These are phyloP conservation scores for Jackrogersella minutella DNA, from an alignment of 495 filamentous ascomycete genomes.

Conservation along the genomic window DNA sequence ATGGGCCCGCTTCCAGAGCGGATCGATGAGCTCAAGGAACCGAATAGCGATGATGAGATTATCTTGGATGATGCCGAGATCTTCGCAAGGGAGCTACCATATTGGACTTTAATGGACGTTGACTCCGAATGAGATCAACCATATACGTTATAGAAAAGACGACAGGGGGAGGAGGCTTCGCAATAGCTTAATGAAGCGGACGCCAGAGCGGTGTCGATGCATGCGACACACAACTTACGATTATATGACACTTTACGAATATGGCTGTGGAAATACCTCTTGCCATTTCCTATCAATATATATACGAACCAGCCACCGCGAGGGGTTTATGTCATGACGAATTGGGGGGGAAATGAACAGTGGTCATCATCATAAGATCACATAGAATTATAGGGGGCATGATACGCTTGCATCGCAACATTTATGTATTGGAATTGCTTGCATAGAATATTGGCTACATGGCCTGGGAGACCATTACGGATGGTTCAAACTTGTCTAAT, in stretches of 20 bases:
- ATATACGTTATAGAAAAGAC: constrained; percentile 31
- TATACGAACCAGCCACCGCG: constrained; percentile 7
- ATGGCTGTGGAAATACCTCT: neutral
- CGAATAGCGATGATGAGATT: constrained; percentile 58
- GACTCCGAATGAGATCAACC: constrained; percentile 50
- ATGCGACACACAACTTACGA: constrained; percentile 19
- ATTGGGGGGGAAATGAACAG: constrained; percentile 6
- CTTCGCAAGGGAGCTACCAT: constrained; percentile 57
- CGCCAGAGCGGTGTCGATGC: constrained; percentile 7
- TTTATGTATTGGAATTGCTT: constrained; percentile 36
- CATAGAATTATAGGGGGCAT: neutral
- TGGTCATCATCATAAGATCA: constrained; percentile 8
- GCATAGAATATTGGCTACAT: constrained; percentile 43
- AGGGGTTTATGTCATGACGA: constrained; percentile 13
- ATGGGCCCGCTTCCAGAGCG: constrained; percentile 56
- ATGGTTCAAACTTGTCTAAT: constrained; percentile 16
- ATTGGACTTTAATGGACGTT: constrained; percentile 58
- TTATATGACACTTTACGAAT: constrained; percentile 33
- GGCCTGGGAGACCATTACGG: constrained; percentile 29
- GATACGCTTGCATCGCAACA: constrained; percentile 10
- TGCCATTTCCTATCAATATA: constrained; percentile 1
- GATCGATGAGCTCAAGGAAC: constrained; percentile 62
- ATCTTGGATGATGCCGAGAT: constrained; percentile 52
- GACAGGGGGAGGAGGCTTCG: neutral
- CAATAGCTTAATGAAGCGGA: constrained; percentile 10